Conservation (phyloP, 768 basidiomycete species). For the Sarcodon aspratus region DNA sequence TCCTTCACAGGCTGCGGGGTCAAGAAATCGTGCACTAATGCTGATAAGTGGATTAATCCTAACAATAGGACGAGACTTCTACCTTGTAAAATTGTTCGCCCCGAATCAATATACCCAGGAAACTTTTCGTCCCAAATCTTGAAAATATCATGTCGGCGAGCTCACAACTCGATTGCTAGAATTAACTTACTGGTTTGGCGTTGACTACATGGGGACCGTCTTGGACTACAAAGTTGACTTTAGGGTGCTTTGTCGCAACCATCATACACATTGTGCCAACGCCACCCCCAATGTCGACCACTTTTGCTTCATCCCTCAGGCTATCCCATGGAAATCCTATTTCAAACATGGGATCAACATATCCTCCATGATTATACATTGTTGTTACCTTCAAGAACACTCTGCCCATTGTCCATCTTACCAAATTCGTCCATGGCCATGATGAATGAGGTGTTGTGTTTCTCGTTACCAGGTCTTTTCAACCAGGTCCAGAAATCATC, state of each 20-base stretch:
- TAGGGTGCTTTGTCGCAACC: slow-evolving; percentile 4
- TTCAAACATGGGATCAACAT: background rate
- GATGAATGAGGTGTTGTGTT: slow-evolving; percentile 10
- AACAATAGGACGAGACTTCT: no score
- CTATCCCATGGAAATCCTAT: slow-evolving; percentile 12
- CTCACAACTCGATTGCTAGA: no score
- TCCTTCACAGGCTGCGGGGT: slow-evolving; percentile 4
- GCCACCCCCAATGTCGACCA: slow-evolving; percentile 13
- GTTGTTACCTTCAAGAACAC: no score
- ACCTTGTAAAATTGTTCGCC: no score
- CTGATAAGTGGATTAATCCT: no score
- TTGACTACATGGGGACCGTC: slow-evolving; percentile 7
- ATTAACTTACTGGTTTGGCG: background rate
- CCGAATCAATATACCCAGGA: no score
- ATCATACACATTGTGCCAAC: slow-evolving; percentile 6
- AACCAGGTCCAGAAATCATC: slow-evolving; percentile 10
- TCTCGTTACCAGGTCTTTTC: slow-evolving; percentile 13
- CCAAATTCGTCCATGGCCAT: slow-evolving; percentile 11
- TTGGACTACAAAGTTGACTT: slow-evolving; percentile 10
- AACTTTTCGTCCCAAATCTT: no score
- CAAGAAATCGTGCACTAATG: slow-evolving; percentile 8
- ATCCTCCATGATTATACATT: background rate
- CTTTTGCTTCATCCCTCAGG: slow-evolving; percentile 5
- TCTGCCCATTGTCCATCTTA: no score
- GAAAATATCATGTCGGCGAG: no score